These are phyloP conservation scores for Orbilia brochopaga DNA, from an alignment of 2,329 filamentous ascomycete genomes.

Conservation along the genomic window DNA sequence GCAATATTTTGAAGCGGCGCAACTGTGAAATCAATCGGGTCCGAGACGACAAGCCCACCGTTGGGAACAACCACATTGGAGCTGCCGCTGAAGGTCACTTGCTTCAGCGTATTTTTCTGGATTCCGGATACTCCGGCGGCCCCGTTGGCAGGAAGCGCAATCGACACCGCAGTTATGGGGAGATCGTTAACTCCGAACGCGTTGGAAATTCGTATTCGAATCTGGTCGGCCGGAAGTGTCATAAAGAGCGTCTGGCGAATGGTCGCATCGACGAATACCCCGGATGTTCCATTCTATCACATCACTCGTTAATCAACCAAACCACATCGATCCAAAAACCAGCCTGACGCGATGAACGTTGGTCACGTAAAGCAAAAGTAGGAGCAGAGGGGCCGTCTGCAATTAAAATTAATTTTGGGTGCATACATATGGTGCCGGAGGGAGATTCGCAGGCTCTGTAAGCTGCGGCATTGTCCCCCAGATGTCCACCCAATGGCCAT, in stretches of 20 bases:
- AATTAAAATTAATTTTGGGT: no score
- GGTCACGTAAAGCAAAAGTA: no score
- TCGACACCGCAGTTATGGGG: conserved; percentile 66
- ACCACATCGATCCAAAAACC: neutral
- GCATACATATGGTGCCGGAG: conserved; percentile 67
- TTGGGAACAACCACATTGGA: conserved; percentile 63
- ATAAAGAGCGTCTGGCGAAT: conserved; percentile 71
- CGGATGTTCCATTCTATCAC: conserved; percentile 57
- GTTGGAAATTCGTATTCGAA: conserved; percentile 71
- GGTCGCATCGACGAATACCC: conserved; percentile 67
- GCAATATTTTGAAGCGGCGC: conserved; percentile 64
- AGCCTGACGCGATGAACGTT: no score
- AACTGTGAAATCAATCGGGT: conserved; percentile 66
- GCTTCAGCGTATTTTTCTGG: conserved; percentile 62
- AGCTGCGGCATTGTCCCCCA: conserved; percentile 73
- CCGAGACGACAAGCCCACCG: conserved; percentile 67
- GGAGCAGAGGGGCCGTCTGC: no score
- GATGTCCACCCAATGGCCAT: conserved; percentile 66
- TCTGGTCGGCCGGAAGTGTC: conserved; percentile 64
- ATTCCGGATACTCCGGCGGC: conserved; percentile 65
- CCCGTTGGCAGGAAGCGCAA: conserved; percentile 65
- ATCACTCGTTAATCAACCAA: neutral
- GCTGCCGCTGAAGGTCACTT: conserved; percentile 67
- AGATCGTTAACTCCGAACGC: conserved; percentile 68
- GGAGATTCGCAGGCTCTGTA: conserved; percentile 68